Evolutionary conservation across 2,329 filamentous ascomycete genomes (phyloP), one percentile per base, ranked within the genome.

Genomic region (Beauveria asiatica): DNA sequence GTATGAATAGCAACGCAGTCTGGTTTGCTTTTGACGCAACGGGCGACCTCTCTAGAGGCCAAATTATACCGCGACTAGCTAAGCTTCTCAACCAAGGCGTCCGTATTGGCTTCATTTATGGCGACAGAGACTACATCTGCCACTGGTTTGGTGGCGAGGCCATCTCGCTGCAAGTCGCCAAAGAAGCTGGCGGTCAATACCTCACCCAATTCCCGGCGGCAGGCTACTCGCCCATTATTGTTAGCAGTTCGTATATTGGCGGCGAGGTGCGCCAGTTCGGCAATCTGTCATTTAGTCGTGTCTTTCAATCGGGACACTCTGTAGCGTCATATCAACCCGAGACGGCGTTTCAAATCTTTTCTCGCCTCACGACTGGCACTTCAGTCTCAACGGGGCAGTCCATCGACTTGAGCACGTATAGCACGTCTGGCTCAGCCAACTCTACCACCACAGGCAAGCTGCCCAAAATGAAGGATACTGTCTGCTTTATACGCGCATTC

Each of bases 221-320:
- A 0, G 89, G 89, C 1, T 94, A 94, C 69, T 82, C 84, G 0
- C 83, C 87, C 16, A 84, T 94, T 63, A 75, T 85, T 13, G 84
- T 89, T 45, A 89, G 90, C 68, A 79, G 78, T 27, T 78, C 80
- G 7, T 87, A 88, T 72, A 83, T 85, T 68, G 89, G 83, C 56
- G 90, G 90, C 21, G 82, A 83, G 60, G 89, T 90, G 0, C 82
- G 89, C 4, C 89, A 94, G 70, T 89, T 84, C 66, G 89, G 87
- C 11, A 92, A 92, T 65, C 80, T 89, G 58, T 84, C 81, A 17
- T 89, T 89, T 69, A 83, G 82, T 58, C 79, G 86, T 8, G 78
- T 89, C 52, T 88, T 85, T 69, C 82, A 88, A 66, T 79, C 85
- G 17, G 85, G 86, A 1, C 86, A 89, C 66, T 79, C 83, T 56